Evolutionary conservation across 2,329 filamentous ascomycete genomes (phyloP).

Genomic region (Aureobasidium sp.): DNA sequence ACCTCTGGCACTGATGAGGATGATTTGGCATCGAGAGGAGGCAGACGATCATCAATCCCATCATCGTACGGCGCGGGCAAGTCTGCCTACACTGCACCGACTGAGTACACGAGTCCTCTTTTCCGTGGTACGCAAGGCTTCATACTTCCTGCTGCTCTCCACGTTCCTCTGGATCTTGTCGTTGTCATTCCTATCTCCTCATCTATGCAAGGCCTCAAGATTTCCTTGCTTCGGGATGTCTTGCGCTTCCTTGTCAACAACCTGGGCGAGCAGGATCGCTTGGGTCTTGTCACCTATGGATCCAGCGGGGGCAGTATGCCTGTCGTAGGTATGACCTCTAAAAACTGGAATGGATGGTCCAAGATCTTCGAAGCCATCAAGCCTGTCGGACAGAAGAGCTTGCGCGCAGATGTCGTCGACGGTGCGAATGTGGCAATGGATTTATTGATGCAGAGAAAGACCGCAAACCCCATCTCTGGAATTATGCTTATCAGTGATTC

Average conservation of each 20-base stretch:
- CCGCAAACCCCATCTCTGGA: constrained; percentile 88
- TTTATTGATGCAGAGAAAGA: constrained; percentile 92
- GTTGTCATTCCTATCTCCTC: constrained; percentile 96
- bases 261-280: constrained; percentile 85
- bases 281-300: constrained; percentile 95
- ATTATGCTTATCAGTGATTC: constrained; percentile 97
- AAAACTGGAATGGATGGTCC: constrained; percentile 86
- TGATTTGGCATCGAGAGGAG: constrained; percentile 48
- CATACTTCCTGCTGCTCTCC: constrained; percentile 50
- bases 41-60: constrained; percentile 70
- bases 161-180: constrained; percentile 90
- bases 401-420: constrained; percentile 92
- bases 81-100: constrained; percentile 80
- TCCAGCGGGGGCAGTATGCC: constrained; percentile 89
- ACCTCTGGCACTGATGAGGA: constrained; percentile 83
- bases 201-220: constrained; percentile 99
- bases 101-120: constrained; percentile 75
- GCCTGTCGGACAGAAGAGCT: constrained; percentile 91
- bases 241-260: constrained; percentile 86
- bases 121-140: constrained; percentile 37
- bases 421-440: constrained; percentile 98
- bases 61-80: constrained; percentile 71
- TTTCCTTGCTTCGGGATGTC: constrained; percentile 85
- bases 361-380: constrained; percentile 81
- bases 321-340: constrained; percentile 96